phyloP scores from a whole-genome alignment of 148 eudicot species.

The Fallopia convolvulus region DNA sequence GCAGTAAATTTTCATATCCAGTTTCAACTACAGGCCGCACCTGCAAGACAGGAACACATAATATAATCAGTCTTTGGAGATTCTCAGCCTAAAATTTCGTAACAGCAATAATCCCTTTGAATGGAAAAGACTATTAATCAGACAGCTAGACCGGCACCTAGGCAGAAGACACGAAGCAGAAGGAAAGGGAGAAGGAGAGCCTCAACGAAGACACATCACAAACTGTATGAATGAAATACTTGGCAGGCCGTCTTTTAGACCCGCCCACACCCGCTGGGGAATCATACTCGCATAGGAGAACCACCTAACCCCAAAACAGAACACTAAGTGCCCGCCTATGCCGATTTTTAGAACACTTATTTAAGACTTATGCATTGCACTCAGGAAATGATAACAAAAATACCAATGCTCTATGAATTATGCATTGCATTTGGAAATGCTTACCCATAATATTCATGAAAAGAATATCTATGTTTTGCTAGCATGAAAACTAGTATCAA shows the following conservation, averaged over 20 bases:
- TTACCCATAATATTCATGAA: not conserved
- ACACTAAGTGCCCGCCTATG: too few species aligned
- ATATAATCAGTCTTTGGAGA: not conserved
- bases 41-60: slow-evolving; percentile 32
- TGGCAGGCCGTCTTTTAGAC: too few species aligned
- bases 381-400: not conserved
- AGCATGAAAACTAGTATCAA: not conserved
- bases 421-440: not conserved
- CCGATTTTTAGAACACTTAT: too few species aligned
- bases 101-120: not conserved
- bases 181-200: too few species aligned
- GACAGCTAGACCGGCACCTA: too few species aligned
- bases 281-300: too few species aligned
- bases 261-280: too few species aligned
- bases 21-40: slow-evolving; percentile 98
- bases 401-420: not conserved
- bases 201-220: too few species aligned
- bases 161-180: too few species aligned
- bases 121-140: not conserved
- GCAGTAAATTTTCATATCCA: slow-evolving; percentile 86
- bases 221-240: too few species aligned
- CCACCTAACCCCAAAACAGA: too few species aligned
- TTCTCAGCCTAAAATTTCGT: not conserved
- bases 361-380: not conserved
- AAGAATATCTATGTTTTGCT: not conserved